phyloP scores from a whole-genome alignment of 306 rosid genomes.

The Alnus glutinosa region DNA sequence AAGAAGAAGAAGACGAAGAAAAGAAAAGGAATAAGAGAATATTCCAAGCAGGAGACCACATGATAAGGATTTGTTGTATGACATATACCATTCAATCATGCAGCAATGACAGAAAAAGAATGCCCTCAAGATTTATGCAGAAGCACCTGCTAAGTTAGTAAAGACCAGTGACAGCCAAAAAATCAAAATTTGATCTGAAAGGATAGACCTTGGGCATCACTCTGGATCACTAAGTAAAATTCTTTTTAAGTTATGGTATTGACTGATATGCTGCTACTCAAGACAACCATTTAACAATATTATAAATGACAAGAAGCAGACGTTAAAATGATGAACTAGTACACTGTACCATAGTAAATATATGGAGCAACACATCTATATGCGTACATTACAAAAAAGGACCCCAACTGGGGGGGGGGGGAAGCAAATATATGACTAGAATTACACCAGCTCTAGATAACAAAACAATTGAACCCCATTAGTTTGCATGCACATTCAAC shows the following conservation, averaged over 20 bases:
- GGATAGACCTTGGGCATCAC: background rate
- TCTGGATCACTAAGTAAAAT: background rate
- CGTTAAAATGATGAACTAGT: background rate
- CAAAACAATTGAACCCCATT: background rate
- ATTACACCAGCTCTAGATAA: background rate
- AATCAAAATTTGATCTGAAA: background rate
- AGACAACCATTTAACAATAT: background rate
- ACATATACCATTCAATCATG: background rate
- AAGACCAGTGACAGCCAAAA: background rate
- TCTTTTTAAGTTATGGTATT: background rate
- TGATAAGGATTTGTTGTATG: background rate
- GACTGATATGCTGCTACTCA: background rate
- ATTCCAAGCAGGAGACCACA: conserved; percentile 24
- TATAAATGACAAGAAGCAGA: background rate
- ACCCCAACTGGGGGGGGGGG: no score
- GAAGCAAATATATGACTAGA: background rate
- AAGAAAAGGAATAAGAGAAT: background rate
- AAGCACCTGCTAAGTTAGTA: background rate
- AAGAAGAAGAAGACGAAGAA: no score
- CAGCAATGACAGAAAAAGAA: background rate
- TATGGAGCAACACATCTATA: background rate
- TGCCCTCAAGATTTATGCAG: conserved; percentile 11
- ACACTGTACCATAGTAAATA: background rate
- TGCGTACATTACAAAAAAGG: background rate
- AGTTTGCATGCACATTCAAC: background rate